Evolutionary conservation across 2,329 filamentous ascomycete species (phyloP).

Genomic region (Nothophaeocryptopus gaeumannii): DNA sequence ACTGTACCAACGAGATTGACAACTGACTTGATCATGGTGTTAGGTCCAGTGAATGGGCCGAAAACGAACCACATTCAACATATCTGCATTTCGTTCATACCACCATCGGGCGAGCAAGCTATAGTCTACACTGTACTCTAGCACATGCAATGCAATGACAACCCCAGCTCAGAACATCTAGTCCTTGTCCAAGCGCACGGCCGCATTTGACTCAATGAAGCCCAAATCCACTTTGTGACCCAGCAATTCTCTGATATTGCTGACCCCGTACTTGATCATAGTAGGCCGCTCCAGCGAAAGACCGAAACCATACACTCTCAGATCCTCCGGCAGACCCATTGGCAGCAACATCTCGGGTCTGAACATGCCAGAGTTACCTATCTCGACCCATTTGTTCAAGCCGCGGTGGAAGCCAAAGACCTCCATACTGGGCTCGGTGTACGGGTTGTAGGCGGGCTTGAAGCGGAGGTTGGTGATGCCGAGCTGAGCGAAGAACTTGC

Average conservation of each 20-base stretch:
- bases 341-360: slow-evolving; percentile 93
- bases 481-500: slow-evolving; percentile 95
- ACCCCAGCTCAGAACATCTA: slow-evolving; percentile 6
- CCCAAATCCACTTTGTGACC: slow-evolving; percentile 93
- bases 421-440: slow-evolving; percentile 96
- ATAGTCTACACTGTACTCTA: not conserved
- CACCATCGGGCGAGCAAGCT: not conserved
- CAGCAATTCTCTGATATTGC: slow-evolving; percentile 86
- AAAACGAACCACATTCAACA: too few species aligned
- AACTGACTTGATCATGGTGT: not conserved
- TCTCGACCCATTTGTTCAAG: slow-evolving; percentile 88
- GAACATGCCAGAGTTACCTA: slow-evolving; percentile 99
- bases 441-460: slow-evolving; percentile 95
- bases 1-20: not conserved
- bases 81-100: too few species aligned
- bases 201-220: slow-evolving; percentile 89
- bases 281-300: slow-evolving; percentile 89
- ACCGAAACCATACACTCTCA: slow-evolving; percentile 93
- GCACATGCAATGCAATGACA: not conserved
- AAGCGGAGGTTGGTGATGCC: slow-evolving; percentile 83
- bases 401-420: slow-evolving; percentile 95
- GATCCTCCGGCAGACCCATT: slow-evolving; percentile 88
- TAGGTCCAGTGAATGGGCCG: not conserved
- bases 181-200: slow-evolving; percentile 83
- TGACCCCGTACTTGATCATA: slow-evolving; percentile 83